Base-by-base conservation (phyloP, 768 basidiomycete species). In the Boletus rubroflammeus region DNA sequence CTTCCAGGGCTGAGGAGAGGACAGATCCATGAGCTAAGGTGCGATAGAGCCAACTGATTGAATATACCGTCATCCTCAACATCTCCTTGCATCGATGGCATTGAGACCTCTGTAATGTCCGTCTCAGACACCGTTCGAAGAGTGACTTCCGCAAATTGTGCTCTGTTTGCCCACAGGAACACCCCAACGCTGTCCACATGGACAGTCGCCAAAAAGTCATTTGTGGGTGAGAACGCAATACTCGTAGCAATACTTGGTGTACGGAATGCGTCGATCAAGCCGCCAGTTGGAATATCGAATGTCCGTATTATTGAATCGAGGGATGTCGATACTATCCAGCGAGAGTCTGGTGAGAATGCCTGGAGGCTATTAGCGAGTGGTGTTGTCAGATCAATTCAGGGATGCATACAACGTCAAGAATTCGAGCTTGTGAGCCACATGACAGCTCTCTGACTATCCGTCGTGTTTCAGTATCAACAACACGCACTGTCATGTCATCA, bases 131-230 rank as follows among this genome's bases (percentile, higher is more conserved):
- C 80, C 50, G 83, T 84, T 52, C 85, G 83, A 69, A 95, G 83
- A 2, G 93, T 78, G 17, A 97, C 81, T 55, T 96, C 90, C 0
- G 86, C 71, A 68, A 94, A 98, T 67, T 98, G 97, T 10, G 95
- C 93, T 46, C 93, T 85, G 71, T 99, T 98, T 13, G 95, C 93
- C 94, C 97, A 99, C n/a, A 99, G 80, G 70, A 88, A 95, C 2
- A 99, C 81, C 11, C 95, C 97, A 50, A 98, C 87, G 54, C 86
- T 93, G 61, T 97, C 95, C 6, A 97, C 85, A 67, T 99, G 97
- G 0, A 92, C 79, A 10, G 95, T 95, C 1, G 97, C 97, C 57
- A 99, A 73, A 75, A 99, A 98, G 69, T 98, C 97, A 51, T 90
- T 89, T 0, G 93, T 88, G 0, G 97, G 97, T 3, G 95, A 98